Percentiles rank a stretch among this genome's conserved stretches.
Conservation (phyloP, 2,329 filamentous ascomycete species). For the Leptographium flavum region DNA sequence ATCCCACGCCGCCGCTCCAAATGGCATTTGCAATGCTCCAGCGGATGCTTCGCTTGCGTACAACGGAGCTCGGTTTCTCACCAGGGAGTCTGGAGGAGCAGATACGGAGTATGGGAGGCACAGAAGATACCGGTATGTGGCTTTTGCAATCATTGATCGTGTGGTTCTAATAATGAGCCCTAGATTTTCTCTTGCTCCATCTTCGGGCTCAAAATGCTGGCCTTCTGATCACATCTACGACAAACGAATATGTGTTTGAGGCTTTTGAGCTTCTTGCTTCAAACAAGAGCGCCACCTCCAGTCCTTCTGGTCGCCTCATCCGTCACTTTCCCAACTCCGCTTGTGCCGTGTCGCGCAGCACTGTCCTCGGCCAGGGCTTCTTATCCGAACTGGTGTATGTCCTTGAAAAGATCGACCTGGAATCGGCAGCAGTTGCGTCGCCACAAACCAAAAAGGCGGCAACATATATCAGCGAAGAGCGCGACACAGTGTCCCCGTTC, state of each 20-base stretch:
- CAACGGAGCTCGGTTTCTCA: not conserved
- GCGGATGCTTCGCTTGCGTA: not conserved
- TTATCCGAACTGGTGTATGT: not conserved
- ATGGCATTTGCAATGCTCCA: not conserved
- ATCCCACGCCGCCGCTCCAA: not conserved
- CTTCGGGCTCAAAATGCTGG: not conserved
- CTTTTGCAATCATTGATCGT: no score
- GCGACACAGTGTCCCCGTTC: not conserved
- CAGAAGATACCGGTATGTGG: not conserved
- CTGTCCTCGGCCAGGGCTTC: not conserved
- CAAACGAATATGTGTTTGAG: not conserved
- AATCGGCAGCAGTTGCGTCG: not conserved
- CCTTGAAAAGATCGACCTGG: not conserved
- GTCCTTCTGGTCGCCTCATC: not conserved
- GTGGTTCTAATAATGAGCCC: not conserved
- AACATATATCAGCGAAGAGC: not conserved
- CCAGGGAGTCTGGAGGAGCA: not conserved
- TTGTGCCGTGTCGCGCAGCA: not conserved
- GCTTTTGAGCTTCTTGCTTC: not conserved
- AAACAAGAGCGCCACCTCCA: not conserved
- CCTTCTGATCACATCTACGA: not conserved
- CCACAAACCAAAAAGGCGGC: not conserved
- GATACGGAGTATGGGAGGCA: not conserved
- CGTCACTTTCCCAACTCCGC: not conserved
- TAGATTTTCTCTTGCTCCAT: not conserved